These are phyloP conservation scores for Amniculicola lignicola DNA, from an alignment of 495 filamentous ascomycete genomes.

Conservation along the genomic window DNA sequence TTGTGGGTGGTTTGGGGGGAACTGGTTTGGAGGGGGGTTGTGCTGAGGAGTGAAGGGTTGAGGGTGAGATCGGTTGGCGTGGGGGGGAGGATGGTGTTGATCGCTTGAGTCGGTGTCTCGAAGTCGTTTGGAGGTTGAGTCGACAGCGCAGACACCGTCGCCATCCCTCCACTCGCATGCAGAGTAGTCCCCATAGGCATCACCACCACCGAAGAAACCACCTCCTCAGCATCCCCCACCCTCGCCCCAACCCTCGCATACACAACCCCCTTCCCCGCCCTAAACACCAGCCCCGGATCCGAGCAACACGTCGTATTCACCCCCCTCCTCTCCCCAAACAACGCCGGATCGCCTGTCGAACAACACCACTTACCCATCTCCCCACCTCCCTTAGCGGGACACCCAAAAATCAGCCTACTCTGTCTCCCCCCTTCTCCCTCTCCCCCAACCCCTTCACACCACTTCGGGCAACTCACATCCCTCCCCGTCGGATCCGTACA, in stretches of 20 bases:
- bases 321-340: background rate
- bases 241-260: background rate
- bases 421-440: background rate
- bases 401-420: background rate
- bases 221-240: background rate
- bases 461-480: conserved; percentile 1
- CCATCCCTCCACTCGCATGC: too few relatives aligned
- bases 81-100: too few relatives aligned
- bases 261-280: background rate
- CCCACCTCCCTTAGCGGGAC: background rate
- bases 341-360: background rate
- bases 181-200: too few relatives aligned
- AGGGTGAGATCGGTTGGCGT: too few relatives aligned
- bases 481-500: conserved; percentile 2
- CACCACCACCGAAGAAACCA: background rate
- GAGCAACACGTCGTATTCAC: conserved; percentile 7
- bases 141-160: too few relatives aligned
- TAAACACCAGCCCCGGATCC: background rate
- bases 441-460: background rate
- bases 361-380: conserved; percentile 17
- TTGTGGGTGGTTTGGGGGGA: too few relatives aligned
- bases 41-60: too few relatives aligned
- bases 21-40: too few relatives aligned
- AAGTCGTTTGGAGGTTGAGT: too few relatives aligned
- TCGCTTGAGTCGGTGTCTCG: too few relatives aligned